These are phyloP conservation scores for Sarocladium brachiariae DNA, from an alignment of 2,329 filamentous ascomycete species.

Conservation along the genomic window DNA sequence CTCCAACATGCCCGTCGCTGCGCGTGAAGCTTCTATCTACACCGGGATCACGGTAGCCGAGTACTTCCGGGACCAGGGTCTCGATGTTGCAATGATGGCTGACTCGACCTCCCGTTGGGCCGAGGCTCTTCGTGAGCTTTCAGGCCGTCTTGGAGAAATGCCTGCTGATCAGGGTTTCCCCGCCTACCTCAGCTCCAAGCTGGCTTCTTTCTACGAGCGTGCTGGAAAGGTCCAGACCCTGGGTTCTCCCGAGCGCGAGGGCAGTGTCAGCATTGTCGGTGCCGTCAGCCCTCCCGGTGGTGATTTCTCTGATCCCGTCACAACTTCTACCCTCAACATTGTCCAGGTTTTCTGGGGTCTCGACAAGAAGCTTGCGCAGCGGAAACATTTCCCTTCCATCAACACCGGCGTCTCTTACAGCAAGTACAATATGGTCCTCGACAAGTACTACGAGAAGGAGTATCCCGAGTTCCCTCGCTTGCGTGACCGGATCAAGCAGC, in stretches of 20 bases:
- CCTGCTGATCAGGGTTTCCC: conserved; percentile 99
- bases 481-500: conserved; percentile 86
- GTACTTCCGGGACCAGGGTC: conserved; percentile 95
- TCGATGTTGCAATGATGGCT: conserved; percentile 99
- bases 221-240: conserved; percentile 81
- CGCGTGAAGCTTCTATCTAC: conserved; percentile 97
- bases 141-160: conserved; percentile 98
- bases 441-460: conserved; percentile 91
- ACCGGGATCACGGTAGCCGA: conserved; percentile 92
- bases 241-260: conserved; percentile 80
- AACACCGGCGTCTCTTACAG: conserved; percentile 93
- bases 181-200: conserved; percentile 90
- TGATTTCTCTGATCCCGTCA: conserved; percentile 99
- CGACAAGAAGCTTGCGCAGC: conserved; percentile 98
- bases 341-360: conserved; percentile 99
- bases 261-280: conserved; percentile 95
- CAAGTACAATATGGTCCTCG: conserved; percentile 86
- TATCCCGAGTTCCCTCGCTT: conserved; percentile 90
- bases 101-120: conserved; percentile 98
- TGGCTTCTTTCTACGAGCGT: conserved; percentile 98
- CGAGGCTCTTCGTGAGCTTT: conserved; percentile 96
- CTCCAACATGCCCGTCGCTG: conserved; percentile 99
- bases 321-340: conserved; percentile 86
- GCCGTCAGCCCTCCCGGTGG: conserved; percentile 95
- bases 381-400: conserved; percentile 98